Conservation (phyloP, 2,329 filamentous ascomycete genomes). For the Tolypocladium guangdongense region DNA sequence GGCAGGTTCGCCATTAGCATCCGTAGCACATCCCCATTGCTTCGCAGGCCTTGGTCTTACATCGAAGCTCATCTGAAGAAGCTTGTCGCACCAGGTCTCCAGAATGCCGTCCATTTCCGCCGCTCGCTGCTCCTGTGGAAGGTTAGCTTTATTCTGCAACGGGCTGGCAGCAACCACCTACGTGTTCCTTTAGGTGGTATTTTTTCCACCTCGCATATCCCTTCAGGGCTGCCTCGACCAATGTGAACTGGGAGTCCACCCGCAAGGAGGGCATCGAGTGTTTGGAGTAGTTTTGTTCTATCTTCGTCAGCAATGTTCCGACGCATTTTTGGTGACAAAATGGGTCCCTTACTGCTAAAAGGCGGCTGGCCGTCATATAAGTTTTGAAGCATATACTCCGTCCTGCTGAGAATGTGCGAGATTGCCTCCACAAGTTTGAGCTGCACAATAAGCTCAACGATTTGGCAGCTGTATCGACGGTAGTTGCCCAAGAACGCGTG, state of each 20-base stretch:
- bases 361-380: slow-evolving; percentile 61
- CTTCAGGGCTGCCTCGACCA: slow-evolving; percentile 80
- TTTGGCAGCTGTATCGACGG: slow-evolving; percentile 73
- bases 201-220: slow-evolving; percentile 73
- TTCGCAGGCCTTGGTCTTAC: slow-evolving; percentile 15
- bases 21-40: neutral
- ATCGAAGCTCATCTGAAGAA: slow-evolving; percentile 63
- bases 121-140: slow-evolving; percentile 35
- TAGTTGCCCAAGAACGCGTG: slow-evolving; percentile 97
- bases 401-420: slow-evolving; percentile 71
- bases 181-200: slow-evolving; percentile 16
- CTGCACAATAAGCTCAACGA: slow-evolving; percentile 80
- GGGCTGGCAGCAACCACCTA: slow-evolving; percentile 8
- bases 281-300: slow-evolving; percentile 52
- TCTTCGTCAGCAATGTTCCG: slow-evolving; percentile 1
- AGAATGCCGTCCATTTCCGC: slow-evolving; percentile 50
- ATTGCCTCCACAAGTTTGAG: slow-evolving; percentile 77
- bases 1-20: neutral
- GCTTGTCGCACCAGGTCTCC: slow-evolving; percentile 60
- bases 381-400: slow-evolving; percentile 62
- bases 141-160: slow-evolving; percentile 9
- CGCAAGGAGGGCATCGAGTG: slow-evolving; percentile 62
- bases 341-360: slow-evolving; percentile 47
- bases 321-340: neutral
- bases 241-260: slow-evolving; percentile 80